Percentiles rank a stretch among this genome's conserved stretches.
Evolutionary conservation across 805 yeast species (phyloP).

Genomic region (Wickerhamomyces sydowiorum): DNA sequence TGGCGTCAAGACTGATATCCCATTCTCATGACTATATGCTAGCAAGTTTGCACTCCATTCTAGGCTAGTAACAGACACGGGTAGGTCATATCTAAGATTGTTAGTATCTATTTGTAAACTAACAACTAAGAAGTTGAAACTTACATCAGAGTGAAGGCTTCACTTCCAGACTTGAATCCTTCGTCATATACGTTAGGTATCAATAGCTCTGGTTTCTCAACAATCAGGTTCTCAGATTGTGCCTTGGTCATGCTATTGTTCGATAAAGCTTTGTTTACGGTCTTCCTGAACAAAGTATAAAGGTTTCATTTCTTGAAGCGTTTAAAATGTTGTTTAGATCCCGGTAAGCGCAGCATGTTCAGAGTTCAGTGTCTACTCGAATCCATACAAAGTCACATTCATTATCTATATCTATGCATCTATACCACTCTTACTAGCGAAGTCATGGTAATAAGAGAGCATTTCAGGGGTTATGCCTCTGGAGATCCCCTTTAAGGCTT

Average conservation of each 20-base stretch:
- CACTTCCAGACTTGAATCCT: constrained; percentile 9
- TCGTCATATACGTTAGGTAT: constrained; percentile 19
- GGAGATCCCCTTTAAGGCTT: constrained; percentile 63
- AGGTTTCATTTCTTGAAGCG: no score
- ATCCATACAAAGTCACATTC: neutral
- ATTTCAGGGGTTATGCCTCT: constrained; percentile 81
- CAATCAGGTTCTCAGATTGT: neutral
- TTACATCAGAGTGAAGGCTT: constrained; percentile 18
- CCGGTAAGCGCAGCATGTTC: no score
- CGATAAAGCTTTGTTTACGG: neutral
- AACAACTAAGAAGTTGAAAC: neutral
- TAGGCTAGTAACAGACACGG: constrained; percentile 9
- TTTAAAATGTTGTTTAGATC: no score
- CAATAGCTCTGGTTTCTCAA: constrained; percentile 14
- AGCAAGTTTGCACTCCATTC: constrained; percentile 20
- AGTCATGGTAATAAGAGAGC: constrained; percentile 64
- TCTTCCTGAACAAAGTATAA: no score
- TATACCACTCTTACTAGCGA: constrained; percentile 35
- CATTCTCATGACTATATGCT: constrained; percentile 17
- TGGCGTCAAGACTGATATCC: constrained; percentile 18
- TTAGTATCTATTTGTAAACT: neutral
- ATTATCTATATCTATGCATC: constrained; percentile 11
- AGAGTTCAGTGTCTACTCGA: no score
- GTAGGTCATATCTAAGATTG: constrained; percentile 14
- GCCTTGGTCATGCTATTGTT: neutral